Percentiles rank a stretch among this genome's conserved stretches.
Evolutionary conservation across 805 yeast genomes (phyloP).

Genomic region (Metschnikowia chrysomelidarum): DNA sequence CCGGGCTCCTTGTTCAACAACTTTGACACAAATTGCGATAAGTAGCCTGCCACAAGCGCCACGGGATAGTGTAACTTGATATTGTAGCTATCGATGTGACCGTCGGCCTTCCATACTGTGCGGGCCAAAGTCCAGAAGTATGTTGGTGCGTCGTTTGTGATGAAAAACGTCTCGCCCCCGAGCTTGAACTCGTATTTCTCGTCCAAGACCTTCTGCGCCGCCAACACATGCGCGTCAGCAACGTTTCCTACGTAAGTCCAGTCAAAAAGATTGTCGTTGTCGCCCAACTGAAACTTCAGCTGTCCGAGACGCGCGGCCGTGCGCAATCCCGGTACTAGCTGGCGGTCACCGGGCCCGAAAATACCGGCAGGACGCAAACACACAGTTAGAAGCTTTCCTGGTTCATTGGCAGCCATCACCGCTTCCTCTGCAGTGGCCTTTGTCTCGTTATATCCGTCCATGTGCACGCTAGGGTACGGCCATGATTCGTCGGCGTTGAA

Average conservation of each 20-base stretch:
- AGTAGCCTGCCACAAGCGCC: conserved; percentile 80
- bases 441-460: conserved; percentile 97
- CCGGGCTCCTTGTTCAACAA: conserved; percentile 83
- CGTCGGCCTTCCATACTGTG: conserved; percentile 96
- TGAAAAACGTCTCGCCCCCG: conserved; percentile 84
- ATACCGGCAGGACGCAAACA: conserved; percentile 97
- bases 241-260: conserved; percentile 99
- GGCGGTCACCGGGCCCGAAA: conserved; percentile 98
- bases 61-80: conserved; percentile 69
- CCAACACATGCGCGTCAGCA: conserved; percentile 93
- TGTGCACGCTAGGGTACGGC: conserved; percentile 88
- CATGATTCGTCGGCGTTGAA: conserved; percentile 90
- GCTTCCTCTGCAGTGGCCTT: conserved; percentile 87
- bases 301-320: conserved; percentile 81
- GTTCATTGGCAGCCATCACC: conserved; percentile 71
- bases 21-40: conserved; percentile 72
- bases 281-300: conserved; percentile 91
- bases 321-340: conserved; percentile 89
- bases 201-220: conserved; percentile 71
- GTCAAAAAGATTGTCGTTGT: conserved; percentile 89
- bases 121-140: conserved; percentile 97
- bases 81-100: conserved; percentile 67
- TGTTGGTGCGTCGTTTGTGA: conserved; percentile 92
- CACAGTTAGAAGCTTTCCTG: conserved; percentile 62
- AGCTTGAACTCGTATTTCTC: conserved; percentile 43